Evolutionary conservation across 139 green algal genomes (phyloP), one percentile per base, ranked within the genome.

Genomic region (Haematococcus lacustris): DNA sequence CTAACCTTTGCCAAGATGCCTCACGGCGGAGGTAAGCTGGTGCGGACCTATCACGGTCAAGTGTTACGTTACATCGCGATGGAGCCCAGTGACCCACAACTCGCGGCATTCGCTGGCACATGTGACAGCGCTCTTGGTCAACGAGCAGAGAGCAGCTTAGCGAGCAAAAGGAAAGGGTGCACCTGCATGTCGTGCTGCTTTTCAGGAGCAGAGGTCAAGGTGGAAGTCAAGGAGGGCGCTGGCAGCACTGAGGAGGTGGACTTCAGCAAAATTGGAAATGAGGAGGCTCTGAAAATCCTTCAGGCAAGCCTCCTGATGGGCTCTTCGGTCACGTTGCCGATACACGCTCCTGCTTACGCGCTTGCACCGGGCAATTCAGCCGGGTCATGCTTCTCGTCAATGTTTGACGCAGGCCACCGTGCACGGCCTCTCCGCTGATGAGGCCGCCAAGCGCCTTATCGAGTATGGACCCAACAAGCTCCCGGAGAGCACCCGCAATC

Each of bases 401-500:
- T n/a, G n/a, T n/a, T n/a, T n/a, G n/a, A n/a, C 51, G 64, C 76
- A 88, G 82, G 41, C 62, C 38, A 75, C 38, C 30, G 26, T 69
- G 3, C 76, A 85, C 33, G 86, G 86, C 4, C 61, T 92, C 23
- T 88, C 78, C 9, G 39, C 47, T 0, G 83, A 68, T 0, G 83
- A 94, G 66, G 82, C 72, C 0, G 68, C 73, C 23, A 77, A 81
- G 68, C 80, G 89, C 7, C 73, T 94, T 21, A 47, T 73, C 0
- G 75, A 90, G 74, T 93, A 91, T 85, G 90, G 90, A 0, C 82
- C 79, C 60, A 96, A 96, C 79, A 91, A 89, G 76, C 76, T 96
- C 64, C 90, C 88, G 1, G 89, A 95, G 74, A 84, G 73, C 43
- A 82, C 51, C 0, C 71, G 82, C 37, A 94, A 90, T 69, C 68